Base-by-base conservation (phyloP, 179 eudicot genomes). In the Actinidia arguta region DNA sequence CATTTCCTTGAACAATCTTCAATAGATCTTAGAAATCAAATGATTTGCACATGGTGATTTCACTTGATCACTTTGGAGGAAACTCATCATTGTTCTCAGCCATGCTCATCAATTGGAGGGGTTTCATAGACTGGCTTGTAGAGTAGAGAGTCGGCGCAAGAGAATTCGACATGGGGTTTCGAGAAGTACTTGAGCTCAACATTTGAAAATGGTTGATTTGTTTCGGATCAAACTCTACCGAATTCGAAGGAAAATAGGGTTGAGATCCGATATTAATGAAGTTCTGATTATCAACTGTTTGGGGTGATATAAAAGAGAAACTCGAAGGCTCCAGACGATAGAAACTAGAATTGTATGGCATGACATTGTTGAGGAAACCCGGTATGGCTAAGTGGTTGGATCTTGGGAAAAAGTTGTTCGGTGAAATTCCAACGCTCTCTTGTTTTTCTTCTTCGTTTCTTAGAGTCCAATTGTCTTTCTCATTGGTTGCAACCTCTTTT, bases 321-420 rank as follows among this genome's bases (percentile, higher is more conserved):
- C 59, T 89, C 24, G 90, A 87, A 72, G 93, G 89, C 72, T 88
- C 88, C 88, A 76, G 76, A 68, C 86, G 79, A 17, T 83, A n/a
- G 58, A 87, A 81, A 4, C 18, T 68, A 16, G 88, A 79, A 78
- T 70, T 78, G 85, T 76, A 14, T 9, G 62, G 83, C 46, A 78
- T 44, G 39, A 48, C 48, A 66, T 76, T 86, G 55, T 81, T 88
- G 16, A 79, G 73, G 80, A 84, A 69, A 75, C 84, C 73, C 63
- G 83, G 81, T 47, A 72, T 14, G 76, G 59, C 11, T 27, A 79
- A 59, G 46, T 78, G 61, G 64, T 51, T 86, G 24, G 80, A 68
- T 77, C 74, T 75, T 6, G 82, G 78, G 72, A 86, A 81, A 39
- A 78, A 81, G 62, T 82, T 67, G 54, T n/a, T 59, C 14, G 85